Evolutionary conservation across 2,329 filamentous ascomycete species (phyloP).

Genomic region (Calonectria pseudoturangicola): DNA sequence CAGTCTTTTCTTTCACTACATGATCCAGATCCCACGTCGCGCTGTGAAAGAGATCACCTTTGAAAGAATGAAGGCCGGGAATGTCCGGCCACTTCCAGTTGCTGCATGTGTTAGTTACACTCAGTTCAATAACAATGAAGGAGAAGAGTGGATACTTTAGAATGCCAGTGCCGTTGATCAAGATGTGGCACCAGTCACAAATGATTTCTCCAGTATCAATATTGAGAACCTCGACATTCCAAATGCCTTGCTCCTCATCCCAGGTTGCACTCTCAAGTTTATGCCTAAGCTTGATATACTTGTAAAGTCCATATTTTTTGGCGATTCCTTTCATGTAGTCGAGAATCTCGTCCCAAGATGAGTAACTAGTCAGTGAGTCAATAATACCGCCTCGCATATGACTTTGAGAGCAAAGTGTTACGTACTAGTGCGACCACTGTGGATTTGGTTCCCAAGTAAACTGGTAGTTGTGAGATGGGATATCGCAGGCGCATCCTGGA

Average conservation of each 20-base stretch:
- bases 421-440: slow-evolving; percentile 27
- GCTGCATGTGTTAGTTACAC: not conserved
- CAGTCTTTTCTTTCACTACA: slow-evolving; percentile 10
- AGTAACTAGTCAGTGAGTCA: slow-evolving; percentile 7
- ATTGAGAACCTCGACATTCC: slow-evolving; percentile 23
- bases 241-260: slow-evolving; percentile 21
- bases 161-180: slow-evolving; percentile 36
- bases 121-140: no score
- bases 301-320: slow-evolving; percentile 19
- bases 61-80: slow-evolving; percentile 29
- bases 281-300: slow-evolving; percentile 27
- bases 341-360: slow-evolving; percentile 28
- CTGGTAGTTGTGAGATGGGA: slow-evolving; percentile 41
- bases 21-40: slow-evolving; percentile 20
- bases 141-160: slow-evolving; percentile 21
- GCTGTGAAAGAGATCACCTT: slow-evolving; percentile 36
- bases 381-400: not conserved
- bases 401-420: no score
- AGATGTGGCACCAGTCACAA: slow-evolving; percentile 25
- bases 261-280: slow-evolving; percentile 22
- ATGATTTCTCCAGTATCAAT: not conserved
- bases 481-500: slow-evolving; percentile 39
- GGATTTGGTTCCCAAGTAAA: slow-evolving; percentile 40
- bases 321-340: slow-evolving; percentile 22
- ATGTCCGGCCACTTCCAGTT: slow-evolving; percentile 40